Base-by-base conservation (phyloP, 192 early-diverging fungal genomes). In the Linnemannia schmuckeri region DNA sequence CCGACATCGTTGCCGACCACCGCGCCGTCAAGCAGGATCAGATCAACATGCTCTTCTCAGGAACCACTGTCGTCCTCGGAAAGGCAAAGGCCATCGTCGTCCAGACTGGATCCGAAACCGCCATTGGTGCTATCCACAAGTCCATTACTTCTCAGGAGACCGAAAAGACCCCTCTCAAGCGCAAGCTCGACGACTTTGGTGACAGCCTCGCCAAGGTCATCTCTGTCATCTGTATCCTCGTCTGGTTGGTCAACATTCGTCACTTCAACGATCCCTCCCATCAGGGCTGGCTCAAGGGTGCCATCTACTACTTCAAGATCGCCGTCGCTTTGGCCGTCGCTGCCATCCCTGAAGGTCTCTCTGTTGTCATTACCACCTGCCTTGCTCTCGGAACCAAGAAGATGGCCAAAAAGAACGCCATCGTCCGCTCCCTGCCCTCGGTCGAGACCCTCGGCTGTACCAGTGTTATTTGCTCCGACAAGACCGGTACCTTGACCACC, bases 271-370 rank as follows among this genome's bases (percentile, higher is more conserved):
- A 99, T 85, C 93, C 94, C 30, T 88, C 94, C 54, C 95, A 96
- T 89, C 93, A 95, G 80, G 97, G 96, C 46, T 99, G 97, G 98
- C 77, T 99, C 77, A 94, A 95, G 81, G 98, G 99, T 75, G 97
- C 97, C 70, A 91, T 99, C 74, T 99, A 99, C 90, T 99, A 99
- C 91, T 99, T 99, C 90, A 99, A 99, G 91, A 99, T 99, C 66
- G 99, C 98, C 37, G 98, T 99, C 71, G 98, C 99, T 3, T 91
- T 99, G 73, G 99, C 98, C 46, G 98, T 99, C 35, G 98, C 99
- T 72, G 98, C 98, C 57, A 99, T 99, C 87, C 99, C 99, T 79
- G 99, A 99, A 92, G 99, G 99, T 75, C 91, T 99, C 44, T 96
- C 97, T n/a, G 99, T 97, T 49, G 97, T 99, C 78, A 99, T 99